Percentiles rank a stretch among this genome's conserved stretches.
These are phyloP conservation scores for Chalciporus sp. DNA, from an alignment of 1,284 basidiomycete species.

Conservation along the genomic window DNA sequence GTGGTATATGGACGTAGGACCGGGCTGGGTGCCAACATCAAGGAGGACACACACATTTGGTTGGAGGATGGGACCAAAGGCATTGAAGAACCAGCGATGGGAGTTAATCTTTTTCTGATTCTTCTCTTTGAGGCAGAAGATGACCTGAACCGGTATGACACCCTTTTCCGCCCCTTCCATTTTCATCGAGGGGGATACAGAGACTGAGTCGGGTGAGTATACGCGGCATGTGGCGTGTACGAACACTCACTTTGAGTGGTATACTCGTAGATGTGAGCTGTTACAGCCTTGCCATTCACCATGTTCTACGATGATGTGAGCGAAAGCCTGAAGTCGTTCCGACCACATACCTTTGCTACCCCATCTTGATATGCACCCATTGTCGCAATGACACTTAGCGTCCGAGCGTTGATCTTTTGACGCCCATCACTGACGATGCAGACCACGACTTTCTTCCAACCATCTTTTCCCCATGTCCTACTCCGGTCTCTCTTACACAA, in stretches of 20 bases:
- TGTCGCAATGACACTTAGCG: slow-evolving; percentile 82
- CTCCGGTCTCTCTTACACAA: slow-evolving; percentile 81
- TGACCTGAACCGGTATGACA: slow-evolving; percentile 86
- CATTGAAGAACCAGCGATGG: slow-evolving; percentile 93
- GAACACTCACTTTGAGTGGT: slow-evolving; percentile 75
- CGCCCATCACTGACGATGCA: slow-evolving; percentile 60
- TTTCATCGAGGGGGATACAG: slow-evolving; percentile 78
- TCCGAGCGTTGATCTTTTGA: slow-evolving; percentile 84
- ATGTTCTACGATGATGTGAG: slow-evolving; percentile 53
- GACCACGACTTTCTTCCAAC: slow-evolving; percentile 92
- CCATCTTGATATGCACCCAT: slow-evolving; percentile 89
- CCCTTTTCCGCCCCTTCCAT: slow-evolving; percentile 83
- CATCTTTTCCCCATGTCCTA: slow-evolving; percentile 95
- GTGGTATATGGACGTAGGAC: slow-evolving; percentile 89
- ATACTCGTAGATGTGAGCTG: slow-evolving; percentile 95
- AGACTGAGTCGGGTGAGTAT: slow-evolving; percentile 55
- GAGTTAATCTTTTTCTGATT: slow-evolving; percentile 95
- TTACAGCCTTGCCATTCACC: slow-evolving; percentile 84
- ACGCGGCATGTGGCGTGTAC: neutral
- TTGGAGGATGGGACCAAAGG: slow-evolving; percentile 75
- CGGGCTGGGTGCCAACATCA: slow-evolving; percentile 94
- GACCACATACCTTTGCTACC: slow-evolving; percentile 74
- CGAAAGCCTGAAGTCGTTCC: neutral
- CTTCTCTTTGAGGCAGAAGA: slow-evolving; percentile 94
- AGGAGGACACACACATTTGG: slow-evolving; percentile 94